phyloP scores from a whole-genome alignment of 106 monocot genomes.

The Dendrobium officinale region DNA sequence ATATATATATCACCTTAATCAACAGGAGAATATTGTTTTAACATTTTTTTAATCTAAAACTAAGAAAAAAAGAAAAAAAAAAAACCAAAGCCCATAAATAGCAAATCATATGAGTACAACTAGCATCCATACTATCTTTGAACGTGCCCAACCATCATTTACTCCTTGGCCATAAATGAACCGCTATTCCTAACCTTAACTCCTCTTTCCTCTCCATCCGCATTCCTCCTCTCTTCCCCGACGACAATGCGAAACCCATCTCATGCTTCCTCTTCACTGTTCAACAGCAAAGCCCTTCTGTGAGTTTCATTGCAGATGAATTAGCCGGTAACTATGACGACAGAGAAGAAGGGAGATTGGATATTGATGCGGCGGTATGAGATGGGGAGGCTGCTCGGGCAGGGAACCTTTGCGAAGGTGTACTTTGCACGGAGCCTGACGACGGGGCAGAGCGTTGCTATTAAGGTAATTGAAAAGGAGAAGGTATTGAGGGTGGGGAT shows the following conservation, averaged over 20 bases:
- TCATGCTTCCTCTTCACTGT: too few species aligned
- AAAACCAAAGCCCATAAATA: background rate
- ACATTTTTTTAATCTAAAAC: too few species aligned
- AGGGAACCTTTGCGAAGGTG: conserved; percentile 63
- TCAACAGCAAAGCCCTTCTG: too few species aligned
- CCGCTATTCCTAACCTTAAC: background rate
- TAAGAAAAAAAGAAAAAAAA: background rate
- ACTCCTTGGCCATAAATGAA: background rate
- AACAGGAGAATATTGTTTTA: too few species aligned
- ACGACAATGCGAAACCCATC: background rate
- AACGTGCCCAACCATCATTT: background rate
- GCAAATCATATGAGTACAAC: background rate
- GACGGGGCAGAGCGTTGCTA: conserved; percentile 37
- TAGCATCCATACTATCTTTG: background rate
- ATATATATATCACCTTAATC: too few species aligned
- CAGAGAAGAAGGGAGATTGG: conserved; percentile 36
- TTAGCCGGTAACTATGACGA: background rate
- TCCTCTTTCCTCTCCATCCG: background rate
- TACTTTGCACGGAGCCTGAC: conserved; percentile 40
- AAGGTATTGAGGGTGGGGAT: conserved; percentile 47
- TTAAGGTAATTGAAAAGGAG: conserved; percentile 65
- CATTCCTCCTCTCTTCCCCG: background rate
- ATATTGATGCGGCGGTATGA: conserved; percentile 61
- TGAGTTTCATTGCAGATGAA: background rate
- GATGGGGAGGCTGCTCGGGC: conserved; percentile 42